A percentile compares a stretch with the other conserved stretches of the same genome.
Evolutionary conservation across 148 eudicot species (phyloP).

Genomic region (Pouteria glomerata): DNA sequence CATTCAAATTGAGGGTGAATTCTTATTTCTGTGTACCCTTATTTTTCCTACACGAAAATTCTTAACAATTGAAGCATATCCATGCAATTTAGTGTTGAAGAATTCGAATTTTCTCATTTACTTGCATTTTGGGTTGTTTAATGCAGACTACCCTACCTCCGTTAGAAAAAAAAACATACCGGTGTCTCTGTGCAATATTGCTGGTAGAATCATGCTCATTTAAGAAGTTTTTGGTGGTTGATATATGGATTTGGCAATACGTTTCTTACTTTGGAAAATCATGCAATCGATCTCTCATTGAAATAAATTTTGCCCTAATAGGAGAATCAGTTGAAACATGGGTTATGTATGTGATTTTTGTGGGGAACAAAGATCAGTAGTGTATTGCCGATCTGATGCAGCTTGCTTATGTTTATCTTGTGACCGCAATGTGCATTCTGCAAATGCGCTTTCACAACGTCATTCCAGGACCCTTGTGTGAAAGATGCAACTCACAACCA

Average conservation of each 20-base stretch:
- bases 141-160: constrained; percentile 6
- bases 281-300: not conserved
- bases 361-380: constrained; percentile 69
- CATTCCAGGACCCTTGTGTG: constrained; percentile 89
- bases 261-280: not conserved
- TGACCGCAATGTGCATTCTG: constrained; percentile 92
- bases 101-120: not conserved
- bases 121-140: not conserved
- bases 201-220: not conserved
- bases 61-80: not conserved
- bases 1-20: not conserved
- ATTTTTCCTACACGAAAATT: not conserved
- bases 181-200: not conserved
- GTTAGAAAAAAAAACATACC: not conserved
- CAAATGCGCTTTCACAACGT: constrained; percentile 86
- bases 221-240: not conserved
- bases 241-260: not conserved
- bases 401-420: constrained; percentile 92
- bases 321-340: constrained; percentile 29
- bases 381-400: constrained; percentile 90
- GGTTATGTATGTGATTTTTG: constrained; percentile 85
- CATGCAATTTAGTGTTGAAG: not conserved
- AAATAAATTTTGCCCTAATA: not conserved
- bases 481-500: constrained; percentile 72
- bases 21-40: not conserved